Percentiles rank a stretch among this genome's conserved stretches.
Evolutionary conservation across 2,329 filamentous ascomycete species (phyloP).

Genomic region (Alternaria burnsii): DNA sequence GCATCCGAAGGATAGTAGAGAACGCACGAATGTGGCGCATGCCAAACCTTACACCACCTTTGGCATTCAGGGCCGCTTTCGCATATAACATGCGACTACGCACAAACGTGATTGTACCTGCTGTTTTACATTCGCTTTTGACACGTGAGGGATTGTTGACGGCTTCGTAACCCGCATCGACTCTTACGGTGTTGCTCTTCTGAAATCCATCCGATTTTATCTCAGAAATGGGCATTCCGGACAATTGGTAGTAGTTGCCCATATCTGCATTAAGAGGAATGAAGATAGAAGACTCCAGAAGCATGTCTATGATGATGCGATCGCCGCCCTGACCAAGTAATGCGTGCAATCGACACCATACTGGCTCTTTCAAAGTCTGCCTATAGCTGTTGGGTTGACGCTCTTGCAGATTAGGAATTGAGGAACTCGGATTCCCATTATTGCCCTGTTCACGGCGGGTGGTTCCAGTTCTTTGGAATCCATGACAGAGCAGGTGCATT

Average conservation of each 20-base stretch:
- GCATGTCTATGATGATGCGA: slow-evolving; percentile 76
- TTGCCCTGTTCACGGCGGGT: slow-evolving; percentile 35
- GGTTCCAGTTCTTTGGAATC: slow-evolving; percentile 67
- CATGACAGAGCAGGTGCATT: slow-evolving; percentile 83
- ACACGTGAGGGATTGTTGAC: slow-evolving; percentile 7
- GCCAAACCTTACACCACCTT: slow-evolving; percentile 74
- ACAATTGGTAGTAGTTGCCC: slow-evolving; percentile 79
- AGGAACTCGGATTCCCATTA: slow-evolving; percentile 49
- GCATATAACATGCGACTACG: slow-evolving; percentile 89
- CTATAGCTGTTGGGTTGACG: slow-evolving; percentile 75
- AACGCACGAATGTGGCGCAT: slow-evolving; percentile 80
- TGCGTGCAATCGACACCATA: slow-evolving; percentile 79
- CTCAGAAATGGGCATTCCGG: slow-evolving; percentile 70
- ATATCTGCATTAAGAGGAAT: slow-evolving; percentile 65
- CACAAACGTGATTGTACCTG: slow-evolving; percentile 75
- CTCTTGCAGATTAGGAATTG: slow-evolving; percentile 72
- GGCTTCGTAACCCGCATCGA: background rate
- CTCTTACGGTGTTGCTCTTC: slow-evolving; percentile 11
- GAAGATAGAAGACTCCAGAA: slow-evolving; percentile 83
- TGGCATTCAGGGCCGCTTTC: slow-evolving; percentile 73
- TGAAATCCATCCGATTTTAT: slow-evolving; percentile 31
- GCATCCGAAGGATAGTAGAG: background rate
- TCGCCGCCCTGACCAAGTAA: slow-evolving; percentile 80
- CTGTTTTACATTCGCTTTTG: slow-evolving; percentile 31
- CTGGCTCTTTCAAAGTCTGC: slow-evolving; percentile 69